Percentiles rank a stretch among this genome's conserved stretches.
phyloP scores from a whole-genome alignment of 495 filamentous ascomycete genomes.

The Jackrogersella minutella region DNA sequence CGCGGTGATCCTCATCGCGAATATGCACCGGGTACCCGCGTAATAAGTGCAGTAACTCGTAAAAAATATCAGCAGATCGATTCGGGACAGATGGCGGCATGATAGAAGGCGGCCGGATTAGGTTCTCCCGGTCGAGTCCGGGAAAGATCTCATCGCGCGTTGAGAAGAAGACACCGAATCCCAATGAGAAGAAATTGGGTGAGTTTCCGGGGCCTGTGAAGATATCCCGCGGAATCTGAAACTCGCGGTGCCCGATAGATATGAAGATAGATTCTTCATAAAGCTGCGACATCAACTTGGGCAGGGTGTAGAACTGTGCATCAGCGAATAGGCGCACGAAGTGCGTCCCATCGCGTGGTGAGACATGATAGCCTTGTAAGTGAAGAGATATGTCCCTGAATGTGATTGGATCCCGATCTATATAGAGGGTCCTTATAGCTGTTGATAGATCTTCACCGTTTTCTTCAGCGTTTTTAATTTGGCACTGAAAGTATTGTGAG shows the following conservation, averaged over 20 bases:
- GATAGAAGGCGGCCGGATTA: slow-evolving; percentile 92
- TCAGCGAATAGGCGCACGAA: slow-evolving; percentile 95
- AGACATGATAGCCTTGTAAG: slow-evolving; percentile 91
- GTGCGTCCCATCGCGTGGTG: slow-evolving; percentile 81
- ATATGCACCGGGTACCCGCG: slow-evolving; percentile 89
- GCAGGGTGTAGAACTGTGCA: slow-evolving; percentile 94
- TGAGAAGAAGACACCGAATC: slow-evolving; percentile 89
- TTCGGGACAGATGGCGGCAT: slow-evolving; percentile 81
- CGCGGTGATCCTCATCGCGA: slow-evolving; percentile 77
- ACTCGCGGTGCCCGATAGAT: slow-evolving; percentile 82
- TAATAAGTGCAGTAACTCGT: slow-evolving; percentile 82
- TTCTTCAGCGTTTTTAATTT: slow-evolving; percentile 70
- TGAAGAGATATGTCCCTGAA: slow-evolving; percentile 91
- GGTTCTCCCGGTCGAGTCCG: slow-evolving; percentile 76
- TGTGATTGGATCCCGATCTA: slow-evolving; percentile 91
- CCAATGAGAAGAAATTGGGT: slow-evolving; percentile 95
- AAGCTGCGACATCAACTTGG: slow-evolving; percentile 90
- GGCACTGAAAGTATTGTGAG: slow-evolving; percentile 90
- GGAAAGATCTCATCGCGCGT: slow-evolving; percentile 84
- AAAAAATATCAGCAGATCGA: slow-evolving; percentile 80
- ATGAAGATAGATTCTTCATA: slow-evolving; percentile 94
- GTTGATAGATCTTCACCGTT: slow-evolving; percentile 59
- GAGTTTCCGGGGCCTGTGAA: slow-evolving; percentile 86
- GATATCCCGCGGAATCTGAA: slow-evolving; percentile 88
- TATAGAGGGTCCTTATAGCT: slow-evolving; percentile 78